Evolutionary conservation across 192 early-diverging fungal genomes (phyloP).

Genomic region (Podila horticola): DNA sequence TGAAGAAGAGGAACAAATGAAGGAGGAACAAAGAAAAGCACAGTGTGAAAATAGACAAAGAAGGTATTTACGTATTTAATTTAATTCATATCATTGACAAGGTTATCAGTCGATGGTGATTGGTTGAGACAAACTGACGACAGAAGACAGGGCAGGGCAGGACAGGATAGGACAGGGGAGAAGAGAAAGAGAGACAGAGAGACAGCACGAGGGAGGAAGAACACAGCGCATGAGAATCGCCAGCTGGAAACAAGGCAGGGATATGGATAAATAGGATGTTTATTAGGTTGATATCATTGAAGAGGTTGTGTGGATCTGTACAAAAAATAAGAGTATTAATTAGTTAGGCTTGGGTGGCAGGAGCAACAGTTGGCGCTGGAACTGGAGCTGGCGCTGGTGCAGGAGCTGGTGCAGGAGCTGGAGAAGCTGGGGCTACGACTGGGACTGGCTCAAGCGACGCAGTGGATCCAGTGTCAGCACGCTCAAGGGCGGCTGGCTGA

Average conservation of each 20-base stretch:
- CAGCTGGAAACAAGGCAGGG: not conserved
- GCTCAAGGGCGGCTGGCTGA: not conserved
- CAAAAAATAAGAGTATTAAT: too few relatives aligned
- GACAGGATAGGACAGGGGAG: not conserved
- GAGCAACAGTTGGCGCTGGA: not conserved
- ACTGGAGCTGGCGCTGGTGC: not conserved
- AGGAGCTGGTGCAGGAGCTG: not conserved
- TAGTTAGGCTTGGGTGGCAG: not conserved
- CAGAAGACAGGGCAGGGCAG: not conserved
- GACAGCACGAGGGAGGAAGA: not conserved
- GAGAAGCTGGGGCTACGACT: conserved; percentile 6
- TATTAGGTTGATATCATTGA: conserved; percentile 1
- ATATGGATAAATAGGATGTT: not conserved
- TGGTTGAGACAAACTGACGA: not conserved
- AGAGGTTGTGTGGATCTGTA: not conserved
- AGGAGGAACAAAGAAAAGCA: not conserved
- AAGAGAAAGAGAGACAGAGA: conserved; percentile 1
- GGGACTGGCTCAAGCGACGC: too few relatives aligned
- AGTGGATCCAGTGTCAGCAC: not conserved
- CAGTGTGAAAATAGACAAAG: conserved; percentile 6
- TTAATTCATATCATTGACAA: not conserved
- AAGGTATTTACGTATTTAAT: not conserved
- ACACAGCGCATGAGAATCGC: not conserved
- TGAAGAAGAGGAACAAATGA: not conserved
- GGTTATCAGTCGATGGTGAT: not conserved